A percentile compares a stretch with the other conserved stretches of the same genome.
These are phyloP conservation scores for Pontederia paniculata DNA, from an alignment of 176 grass and related monocot genomes.

Conservation along the genomic window DNA sequence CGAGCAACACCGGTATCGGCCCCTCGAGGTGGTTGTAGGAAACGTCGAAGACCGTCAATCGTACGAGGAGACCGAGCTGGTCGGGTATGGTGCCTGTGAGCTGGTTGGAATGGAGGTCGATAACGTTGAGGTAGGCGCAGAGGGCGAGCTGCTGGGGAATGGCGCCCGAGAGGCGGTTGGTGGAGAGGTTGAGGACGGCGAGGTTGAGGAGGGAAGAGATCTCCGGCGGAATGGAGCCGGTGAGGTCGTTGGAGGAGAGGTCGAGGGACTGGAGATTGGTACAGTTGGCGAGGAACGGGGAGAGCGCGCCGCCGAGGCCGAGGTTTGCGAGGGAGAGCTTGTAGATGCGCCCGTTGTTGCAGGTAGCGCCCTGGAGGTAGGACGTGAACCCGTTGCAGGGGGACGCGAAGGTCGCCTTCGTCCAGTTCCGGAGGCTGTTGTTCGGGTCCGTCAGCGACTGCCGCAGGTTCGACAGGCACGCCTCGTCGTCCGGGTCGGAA, in stretches of 20 bases:
- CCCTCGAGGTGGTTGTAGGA: conserved; percentile 14
- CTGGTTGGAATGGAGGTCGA: conserved; percentile 10
- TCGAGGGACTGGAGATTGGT: conserved; percentile 12
- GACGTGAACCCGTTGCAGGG: conserved; percentile 12
- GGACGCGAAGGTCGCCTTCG: conserved; percentile 3
- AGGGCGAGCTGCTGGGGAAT: conserved; percentile 1
- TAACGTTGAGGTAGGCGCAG: conserved; percentile 12
- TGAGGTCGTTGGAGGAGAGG: conserved; percentile 8
- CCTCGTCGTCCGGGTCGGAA: conserved; percentile 8
- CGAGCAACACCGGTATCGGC: neutral
- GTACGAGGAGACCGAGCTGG: conserved; percentile 11
- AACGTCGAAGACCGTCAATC: conserved; percentile 5
- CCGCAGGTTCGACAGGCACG: conserved; percentile 5
- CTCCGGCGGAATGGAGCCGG: conserved; percentile 4
- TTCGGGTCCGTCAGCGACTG: conserved; percentile 2
- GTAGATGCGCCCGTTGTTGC: conserved; percentile 13
- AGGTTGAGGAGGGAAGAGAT: conserved; percentile 14
- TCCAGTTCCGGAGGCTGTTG: conserved; percentile 6
- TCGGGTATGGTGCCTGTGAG: conserved; percentile 5
- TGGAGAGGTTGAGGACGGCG: conserved; percentile 12
- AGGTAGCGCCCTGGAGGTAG: conserved; percentile 11
- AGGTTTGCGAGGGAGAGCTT: conserved; percentile 4
- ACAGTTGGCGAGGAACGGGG: conserved; percentile 10
- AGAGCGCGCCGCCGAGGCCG: conserved; percentile 1
- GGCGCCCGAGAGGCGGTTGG: conserved; percentile 10